These are phyloP conservation scores for Obba rivulosa DNA, from an alignment of 768 basidiomycete species.

Conservation along the genomic window DNA sequence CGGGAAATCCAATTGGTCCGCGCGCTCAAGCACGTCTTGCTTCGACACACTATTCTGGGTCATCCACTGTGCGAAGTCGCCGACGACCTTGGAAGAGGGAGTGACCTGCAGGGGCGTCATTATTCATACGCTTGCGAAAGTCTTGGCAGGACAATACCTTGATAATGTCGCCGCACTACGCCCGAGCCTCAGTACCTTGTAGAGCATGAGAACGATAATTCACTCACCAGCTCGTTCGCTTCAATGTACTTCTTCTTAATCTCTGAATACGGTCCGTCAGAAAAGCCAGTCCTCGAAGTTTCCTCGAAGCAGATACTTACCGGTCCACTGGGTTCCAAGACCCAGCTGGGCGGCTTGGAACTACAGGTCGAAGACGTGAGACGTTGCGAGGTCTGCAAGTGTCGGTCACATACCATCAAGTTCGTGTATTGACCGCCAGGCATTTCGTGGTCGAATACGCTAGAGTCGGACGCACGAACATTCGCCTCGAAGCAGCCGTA, in stretches of 20 bases:
- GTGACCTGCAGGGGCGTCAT: slow-evolving; percentile 56
- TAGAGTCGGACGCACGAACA: slow-evolving; percentile 93
- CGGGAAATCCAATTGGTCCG: slow-evolving; percentile 93
- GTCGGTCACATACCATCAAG: slow-evolving; percentile 63
- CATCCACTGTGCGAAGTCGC: slow-evolving; percentile 99
- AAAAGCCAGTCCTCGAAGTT: background rate
- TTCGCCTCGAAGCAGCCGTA: slow-evolving; percentile 98
- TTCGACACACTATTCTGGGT: slow-evolving; percentile 89
- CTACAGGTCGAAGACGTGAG: slow-evolving; percentile 32
- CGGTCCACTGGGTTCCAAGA: slow-evolving; percentile 93
- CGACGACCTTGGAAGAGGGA: slow-evolving; percentile 97
- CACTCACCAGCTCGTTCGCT: slow-evolving; percentile 85
- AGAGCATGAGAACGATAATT: background rate
- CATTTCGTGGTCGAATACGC: slow-evolving; percentile 99
- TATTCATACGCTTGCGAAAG: slow-evolving; percentile 1
- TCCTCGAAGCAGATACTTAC: slow-evolving; percentile 31
- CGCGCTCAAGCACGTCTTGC: slow-evolving; percentile 79
- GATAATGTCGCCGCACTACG: slow-evolving; percentile 92
- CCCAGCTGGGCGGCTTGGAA: slow-evolving; percentile 99
- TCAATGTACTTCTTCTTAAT: slow-evolving; percentile 99
- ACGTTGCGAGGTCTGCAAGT: background rate
- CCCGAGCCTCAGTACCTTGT: background rate
- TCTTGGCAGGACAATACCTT: slow-evolving; percentile 45
- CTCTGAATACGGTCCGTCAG: slow-evolving; percentile 36
- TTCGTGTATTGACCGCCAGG: slow-evolving; percentile 96